Evolutionary conservation across 768 basidiomycete species (phyloP), one percentile per base, ranked within the genome.

Genomic region (Naganishia kalamii): DNA sequence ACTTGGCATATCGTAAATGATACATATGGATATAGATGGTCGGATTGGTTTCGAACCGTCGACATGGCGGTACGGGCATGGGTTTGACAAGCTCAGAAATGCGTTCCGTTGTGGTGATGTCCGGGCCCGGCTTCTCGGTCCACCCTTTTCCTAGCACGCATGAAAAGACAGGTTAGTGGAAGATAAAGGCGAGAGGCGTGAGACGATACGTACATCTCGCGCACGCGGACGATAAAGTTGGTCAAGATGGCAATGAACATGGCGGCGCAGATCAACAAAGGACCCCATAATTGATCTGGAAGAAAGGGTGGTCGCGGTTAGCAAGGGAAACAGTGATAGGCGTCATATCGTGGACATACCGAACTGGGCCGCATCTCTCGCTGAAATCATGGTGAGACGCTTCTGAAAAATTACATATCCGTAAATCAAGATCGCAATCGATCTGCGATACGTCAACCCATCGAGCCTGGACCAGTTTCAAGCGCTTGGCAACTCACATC

Each of bases 351-450:
- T n/a, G 66, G 29, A 78, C 82, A 47, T 62, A 96, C 92, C 92
- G 70, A 96, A 96, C 72, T 88, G 86, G 0, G 90, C 88, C 29
- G 91, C 87, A 78, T 92, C 89, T 50, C 93, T 82, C 68, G 87
- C 85, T 13, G 88, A 87, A 68, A 99, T 98, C 86, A 92, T 87
- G 50, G 87, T 87, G 61, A 97, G 85, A 48, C 96, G 85, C 66
- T 86, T 83, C 75, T 97, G 90, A 74, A 94, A 97, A 46, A 97
- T 78, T 0, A 77, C 79, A 77, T 89, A 96, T 0, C 89, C 91
- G 76, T 98, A 99, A 1, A 90, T 75, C 88, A 93, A 63, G 4
- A 77, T 70, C 3, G 68, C 75, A 8, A 72, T 71, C 5, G 78
- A 78, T 29, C 78, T 79, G 61, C 49, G 25, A 4, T 19, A 21